phyloP scores from a whole-genome alignment of 2,329 filamentous ascomycete species.

The Colletotrichum sp. region DNA sequence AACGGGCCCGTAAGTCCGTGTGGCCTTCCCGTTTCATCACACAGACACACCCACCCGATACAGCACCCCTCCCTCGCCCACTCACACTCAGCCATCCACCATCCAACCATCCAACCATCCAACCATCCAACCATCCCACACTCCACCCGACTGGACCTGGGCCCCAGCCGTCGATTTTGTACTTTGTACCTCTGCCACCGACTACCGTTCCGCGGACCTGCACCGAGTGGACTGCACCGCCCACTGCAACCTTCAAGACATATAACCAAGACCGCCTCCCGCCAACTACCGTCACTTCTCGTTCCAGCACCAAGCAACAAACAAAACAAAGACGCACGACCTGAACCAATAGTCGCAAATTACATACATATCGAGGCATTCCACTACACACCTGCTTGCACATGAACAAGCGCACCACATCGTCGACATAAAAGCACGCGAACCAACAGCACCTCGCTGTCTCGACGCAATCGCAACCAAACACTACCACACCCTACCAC shows the following conservation, averaged over 20 bases:
- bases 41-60: constrained; percentile 7
- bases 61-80: background rate
- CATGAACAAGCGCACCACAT: background rate
- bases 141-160: constrained; percentile 6
- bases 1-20: constrained; percentile 20
- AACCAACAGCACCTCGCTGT: background rate
- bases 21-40: constrained; percentile 22
- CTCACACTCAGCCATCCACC: constrained; percentile 1
- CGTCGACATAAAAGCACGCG: background rate
- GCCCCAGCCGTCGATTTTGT: background rate
- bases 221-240: background rate
- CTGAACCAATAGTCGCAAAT: background rate
- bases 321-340: constrained; percentile 6
- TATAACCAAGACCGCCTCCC: constrained; percentile 21
- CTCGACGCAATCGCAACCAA: background rate
- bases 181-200: background rate
- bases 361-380: background rate
- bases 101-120: constrained; percentile 16
- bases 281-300: background rate
- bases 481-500: background rate
- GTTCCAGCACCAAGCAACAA: background rate
- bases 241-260: background rate
- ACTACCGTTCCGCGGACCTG: background rate
- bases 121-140: constrained; percentile 8
- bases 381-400: background rate